Base-by-base conservation (phyloP, 208 protist species). In the Trypanosoma theileri region DNA sequence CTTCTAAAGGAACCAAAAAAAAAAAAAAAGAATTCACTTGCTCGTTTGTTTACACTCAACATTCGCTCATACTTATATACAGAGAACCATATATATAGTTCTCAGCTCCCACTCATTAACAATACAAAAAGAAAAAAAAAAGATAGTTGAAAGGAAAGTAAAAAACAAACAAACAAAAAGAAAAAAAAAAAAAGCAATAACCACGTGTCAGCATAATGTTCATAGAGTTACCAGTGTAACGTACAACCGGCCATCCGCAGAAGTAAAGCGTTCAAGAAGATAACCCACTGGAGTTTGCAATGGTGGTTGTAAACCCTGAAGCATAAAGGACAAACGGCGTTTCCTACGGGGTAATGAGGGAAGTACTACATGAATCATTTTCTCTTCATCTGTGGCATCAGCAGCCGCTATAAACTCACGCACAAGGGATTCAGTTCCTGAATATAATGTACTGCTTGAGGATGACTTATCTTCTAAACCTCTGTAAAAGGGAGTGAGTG, bases 191-290 rank as follows among this genome's bases (percentile, higher is more conserved):
- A 35, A 1, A 35, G 28, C 28, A 35, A 35, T 35, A 35, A 35
- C 28, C 6, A 6, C 28, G 28, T 35, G 28, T 35, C 28, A 35
- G 4, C 28, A 35, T 35, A 1, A 35, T 6, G 1, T 35, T 35
- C 28, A 68, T 11, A 67, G 28, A 26, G 82, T 48, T 26, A 73
- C 69, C 50, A 90, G 59, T 7, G 79, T 84, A 0, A 90, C 73
- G 56, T 82, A 92, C 24, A 92, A 69, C 28, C 80, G 63, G 17
- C 83, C 75, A 69, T 92, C 86, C 19, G 82, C 78, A 0, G 86
- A 88, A 19, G 80, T 54, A 70, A 90, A 66, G 62, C 80, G 66
- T 1, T 81, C 69, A 55, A 87, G 79, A 26, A 92, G 64, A 71
- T 85, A 92, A 7, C 61, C 77, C 4, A 79, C 80, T 2, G 86